phyloP scores from a whole-genome alignment of 805 yeast genomes.

The Teunomyces gatunensis region DNA sequence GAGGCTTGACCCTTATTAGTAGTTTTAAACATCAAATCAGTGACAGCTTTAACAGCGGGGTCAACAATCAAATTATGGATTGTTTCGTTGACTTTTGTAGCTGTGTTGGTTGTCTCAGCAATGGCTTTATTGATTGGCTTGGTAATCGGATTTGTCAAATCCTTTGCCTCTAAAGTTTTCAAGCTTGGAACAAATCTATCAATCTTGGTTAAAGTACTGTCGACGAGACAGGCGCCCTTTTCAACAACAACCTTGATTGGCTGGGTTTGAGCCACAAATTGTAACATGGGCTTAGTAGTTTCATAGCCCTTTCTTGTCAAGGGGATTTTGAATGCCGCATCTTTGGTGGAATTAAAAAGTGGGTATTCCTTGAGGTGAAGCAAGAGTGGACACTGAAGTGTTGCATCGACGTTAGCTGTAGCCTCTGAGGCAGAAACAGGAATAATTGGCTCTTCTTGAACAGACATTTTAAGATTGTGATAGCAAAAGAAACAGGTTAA shows the following conservation, averaged over 20 bases:
- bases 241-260: conserved; percentile 46
- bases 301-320: conserved; percentile 2
- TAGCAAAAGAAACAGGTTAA: conserved; percentile 1
- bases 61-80: background rate
- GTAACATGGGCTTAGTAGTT: background rate
- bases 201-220: conserved; percentile 50
- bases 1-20: background rate
- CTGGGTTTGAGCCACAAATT: conserved; percentile 11
- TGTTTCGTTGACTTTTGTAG: background rate
- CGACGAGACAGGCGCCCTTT: conserved; percentile 52
- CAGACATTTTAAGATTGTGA: background rate
- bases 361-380: conserved; percentile 6
- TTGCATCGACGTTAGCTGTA: background rate
- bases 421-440: background rate
- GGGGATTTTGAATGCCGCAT: conserved; percentile 1
- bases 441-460: background rate
- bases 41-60: conserved; percentile 1
- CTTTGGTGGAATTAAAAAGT: conserved; percentile 4
- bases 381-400: background rate
- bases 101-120: background rate
- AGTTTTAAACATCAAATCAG: background rate
- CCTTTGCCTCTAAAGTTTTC: conserved; percentile 51
- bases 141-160: conserved; percentile 45
- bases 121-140: conserved; percentile 36
- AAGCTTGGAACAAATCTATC: conserved; percentile 61